Percentiles rank a stretch among this genome's conserved stretches.
phyloP scores from a whole-genome alignment of 2,329 filamentous ascomycete species.

The Pseudomassariella vexata region DNA sequence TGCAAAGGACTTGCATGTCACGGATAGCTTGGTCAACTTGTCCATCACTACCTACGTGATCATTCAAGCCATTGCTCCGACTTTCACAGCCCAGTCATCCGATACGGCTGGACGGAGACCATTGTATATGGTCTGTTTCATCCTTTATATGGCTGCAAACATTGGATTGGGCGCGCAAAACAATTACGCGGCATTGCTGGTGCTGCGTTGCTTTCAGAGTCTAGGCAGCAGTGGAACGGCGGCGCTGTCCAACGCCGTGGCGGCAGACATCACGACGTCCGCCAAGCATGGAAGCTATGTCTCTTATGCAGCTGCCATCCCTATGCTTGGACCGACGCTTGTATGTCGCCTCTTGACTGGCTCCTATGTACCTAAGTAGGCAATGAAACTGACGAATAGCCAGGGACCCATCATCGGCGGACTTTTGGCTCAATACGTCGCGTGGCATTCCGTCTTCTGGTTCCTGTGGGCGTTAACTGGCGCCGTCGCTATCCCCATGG shows the following conservation, averaged over 20 bases:
- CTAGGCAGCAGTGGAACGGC: slow-evolving; percentile 38
- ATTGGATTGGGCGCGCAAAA: slow-evolving; percentile 27
- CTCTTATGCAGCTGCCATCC: slow-evolving; percentile 27
- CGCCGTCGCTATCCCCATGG: background rate
- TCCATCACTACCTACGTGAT: slow-evolving; percentile 42
- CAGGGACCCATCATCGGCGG: slow-evolving; percentile 29
- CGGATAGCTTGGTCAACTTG: slow-evolving; percentile 37
- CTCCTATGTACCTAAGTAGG: no score
- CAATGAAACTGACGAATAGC: no score
- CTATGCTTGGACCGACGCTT: slow-evolving; percentile 25
- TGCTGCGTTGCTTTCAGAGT: slow-evolving; percentile 35
- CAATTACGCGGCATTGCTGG: slow-evolving; percentile 27
- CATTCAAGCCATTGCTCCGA: slow-evolving; percentile 34
- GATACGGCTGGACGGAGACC: slow-evolving; percentile 31
- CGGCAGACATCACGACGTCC: slow-evolving; percentile 30
- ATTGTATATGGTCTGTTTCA: slow-evolving; percentile 28
- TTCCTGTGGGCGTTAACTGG: slow-evolving; percentile 25
- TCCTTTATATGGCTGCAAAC: slow-evolving; percentile 26
- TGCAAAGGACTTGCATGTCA: slow-evolving; percentile 27
- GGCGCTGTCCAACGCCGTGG: slow-evolving; percentile 30
- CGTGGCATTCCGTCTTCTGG: slow-evolving; percentile 36
- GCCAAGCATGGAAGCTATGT: slow-evolving; percentile 33
- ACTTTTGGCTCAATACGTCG: slow-evolving; percentile 26
- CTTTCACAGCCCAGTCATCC: slow-evolving; percentile 30
- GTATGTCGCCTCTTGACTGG: no score